Conservation (phyloP, 345 rosid genomes). For the Arabidopsis suecica region DNA sequence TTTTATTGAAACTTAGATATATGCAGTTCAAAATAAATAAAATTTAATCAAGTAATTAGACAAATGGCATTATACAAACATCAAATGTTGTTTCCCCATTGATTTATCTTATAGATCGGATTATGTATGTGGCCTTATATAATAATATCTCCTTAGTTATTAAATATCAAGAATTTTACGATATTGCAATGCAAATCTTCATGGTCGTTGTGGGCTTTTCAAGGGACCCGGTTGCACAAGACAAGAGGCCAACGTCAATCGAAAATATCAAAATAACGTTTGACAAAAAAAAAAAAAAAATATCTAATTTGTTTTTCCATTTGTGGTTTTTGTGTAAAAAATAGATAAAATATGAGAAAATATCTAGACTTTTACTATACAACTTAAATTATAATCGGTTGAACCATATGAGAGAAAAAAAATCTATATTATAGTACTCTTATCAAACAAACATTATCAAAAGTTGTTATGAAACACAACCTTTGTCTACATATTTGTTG, state of each 20-base stretch:
- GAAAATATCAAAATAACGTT: conserved; percentile 28
- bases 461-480: neutral
- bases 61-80: no score
- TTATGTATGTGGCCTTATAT: neutral
- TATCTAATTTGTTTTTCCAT: neutral
- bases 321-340: neutral
- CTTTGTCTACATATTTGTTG: neutral
- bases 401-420: neutral
- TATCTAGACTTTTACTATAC: conserved; percentile 26
- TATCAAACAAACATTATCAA: conserved; percentile 6
- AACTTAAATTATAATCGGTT: neutral
- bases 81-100: no score
- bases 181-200: conserved; percentile 9
- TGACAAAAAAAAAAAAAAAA: neutral
- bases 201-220: conserved; percentile 22
- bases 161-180: neutral
- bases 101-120: neutral
- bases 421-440: conserved; percentile 1
- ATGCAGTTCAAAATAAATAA: no score
- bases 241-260: conserved; percentile 23
- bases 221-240: conserved; percentile 30
- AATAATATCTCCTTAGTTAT: neutral
- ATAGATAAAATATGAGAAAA: conserved; percentile 9
- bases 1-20: no score
- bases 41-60: no score